phyloP scores from a whole-genome alignment of 2,329 filamentous ascomycete genomes.

The Clonostachys byssicola region DNA sequence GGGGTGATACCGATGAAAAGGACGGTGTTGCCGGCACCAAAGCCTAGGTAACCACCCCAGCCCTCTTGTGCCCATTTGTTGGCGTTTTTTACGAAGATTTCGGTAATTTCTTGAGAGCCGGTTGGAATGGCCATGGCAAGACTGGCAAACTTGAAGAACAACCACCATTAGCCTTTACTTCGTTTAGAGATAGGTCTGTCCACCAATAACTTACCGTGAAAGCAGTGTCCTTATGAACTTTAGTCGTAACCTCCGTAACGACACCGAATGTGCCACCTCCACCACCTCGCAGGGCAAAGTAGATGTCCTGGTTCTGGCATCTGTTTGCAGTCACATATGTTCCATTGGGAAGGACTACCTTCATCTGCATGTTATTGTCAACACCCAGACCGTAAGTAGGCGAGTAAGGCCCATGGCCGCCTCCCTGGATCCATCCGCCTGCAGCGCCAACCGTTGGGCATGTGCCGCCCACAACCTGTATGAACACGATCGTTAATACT shows the following conservation, averaged over 20 bases:
- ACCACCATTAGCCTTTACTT: not conserved
- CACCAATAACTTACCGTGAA: not conserved
- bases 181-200: not conserved
- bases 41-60: too few relatives aligned
- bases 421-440: constrained; percentile 5
- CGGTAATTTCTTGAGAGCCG: not conserved
- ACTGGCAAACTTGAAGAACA: not conserved
- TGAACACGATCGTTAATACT: not conserved
- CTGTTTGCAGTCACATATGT: constrained; percentile 5
- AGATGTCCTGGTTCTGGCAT: constrained; percentile 38
- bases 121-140: not conserved
- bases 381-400: constrained; percentile 6
- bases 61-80: too few relatives aligned
- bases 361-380: constrained; percentile 6
- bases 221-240: not conserved
- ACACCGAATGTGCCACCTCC: constrained; percentile 45
- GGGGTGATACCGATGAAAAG: too few relatives aligned
- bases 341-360: constrained; percentile 4
- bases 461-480: too few relatives aligned
- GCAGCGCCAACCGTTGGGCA: constrained; percentile 4
- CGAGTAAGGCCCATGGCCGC: constrained; percentile 5
- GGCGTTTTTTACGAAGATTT: too few relatives aligned
- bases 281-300: constrained; percentile 47
- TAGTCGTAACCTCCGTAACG: constrained; percentile 17
- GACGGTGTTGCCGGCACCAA: constrained; percentile 17